Conservation (phyloP, 2,329 filamentous ascomycete species). For the Neofusicoccum cordaticola region DNA sequence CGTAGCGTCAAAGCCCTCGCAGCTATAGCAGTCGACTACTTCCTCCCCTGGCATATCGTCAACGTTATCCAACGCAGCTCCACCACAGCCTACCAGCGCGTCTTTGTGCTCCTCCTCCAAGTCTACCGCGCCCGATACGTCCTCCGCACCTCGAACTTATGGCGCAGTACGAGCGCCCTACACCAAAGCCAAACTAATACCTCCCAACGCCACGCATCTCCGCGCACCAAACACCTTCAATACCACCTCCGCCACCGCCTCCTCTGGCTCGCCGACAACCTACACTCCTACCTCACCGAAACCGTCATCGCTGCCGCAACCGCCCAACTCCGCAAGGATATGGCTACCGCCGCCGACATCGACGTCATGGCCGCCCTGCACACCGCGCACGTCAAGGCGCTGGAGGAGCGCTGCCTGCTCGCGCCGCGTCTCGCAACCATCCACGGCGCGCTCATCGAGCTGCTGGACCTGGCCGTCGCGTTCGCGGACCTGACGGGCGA, state of each 20-base stretch:
- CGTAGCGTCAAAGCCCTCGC: conserved; percentile 57
- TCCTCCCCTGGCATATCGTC: conserved; percentile 56
- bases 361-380: conserved; percentile 78
- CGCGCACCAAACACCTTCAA: background rate
- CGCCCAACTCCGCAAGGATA: conserved; percentile 53
- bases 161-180: conserved; percentile 28
- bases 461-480: conserved; percentile 71
- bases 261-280: conserved; percentile 71
- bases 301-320: conserved; percentile 66
- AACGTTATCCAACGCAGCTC: conserved; percentile 71
- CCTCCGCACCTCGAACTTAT: conserved; percentile 49
- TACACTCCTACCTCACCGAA: conserved; percentile 74
- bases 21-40: conserved; percentile 64
- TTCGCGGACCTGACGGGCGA: conserved; percentile 60
- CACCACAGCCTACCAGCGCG: conserved; percentile 64
- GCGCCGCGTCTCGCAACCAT: conserved; percentile 68
- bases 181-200: conserved; percentile 23
- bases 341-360: conserved; percentile 66
- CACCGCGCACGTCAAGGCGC: conserved; percentile 57
- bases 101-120: conserved; percentile 77
- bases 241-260: conserved; percentile 66
- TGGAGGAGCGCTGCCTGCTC: conserved; percentile 69
- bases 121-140: conserved; percentile 67
- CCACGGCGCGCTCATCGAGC: conserved; percentile 66
- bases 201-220: conserved; percentile 27